These are phyloP conservation scores for Lentinula sp. DNA, from an alignment of 768 basidiomycete genomes.

Conservation along the genomic window DNA sequence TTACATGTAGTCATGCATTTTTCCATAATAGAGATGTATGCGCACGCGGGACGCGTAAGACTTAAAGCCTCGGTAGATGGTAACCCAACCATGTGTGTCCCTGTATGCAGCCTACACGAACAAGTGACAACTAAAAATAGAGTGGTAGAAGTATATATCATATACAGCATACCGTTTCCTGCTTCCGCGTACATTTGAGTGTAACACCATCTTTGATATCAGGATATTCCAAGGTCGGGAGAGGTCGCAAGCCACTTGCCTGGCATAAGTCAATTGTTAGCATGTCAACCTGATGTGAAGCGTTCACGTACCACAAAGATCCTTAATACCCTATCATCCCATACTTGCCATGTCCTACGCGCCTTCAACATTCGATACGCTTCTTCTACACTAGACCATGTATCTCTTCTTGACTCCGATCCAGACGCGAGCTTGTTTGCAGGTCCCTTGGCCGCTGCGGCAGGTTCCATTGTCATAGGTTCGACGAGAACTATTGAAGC, in stretches of 20 bases:
- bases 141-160: conserved; percentile 1
- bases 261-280: neutral
- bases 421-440: neutral
- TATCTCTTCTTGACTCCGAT: conserved; percentile 23
- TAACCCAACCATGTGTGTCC: conserved; percentile 25
- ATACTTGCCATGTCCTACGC: conserved; percentile 34
- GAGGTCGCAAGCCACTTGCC: conserved; percentile 2
- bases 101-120: conserved; percentile 34
- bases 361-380: conserved; percentile 33
- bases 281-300: neutral
- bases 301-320: conserved; percentile 30
- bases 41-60: conserved; percentile 26
- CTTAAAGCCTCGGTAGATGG: conserved; percentile 27
- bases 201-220: conserved; percentile 41
- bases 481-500: conserved; percentile 38
- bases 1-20: conserved; percentile 36
- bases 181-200: conserved; percentile 37
- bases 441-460: neutral
- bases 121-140: neutral
- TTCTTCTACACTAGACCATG: conserved; percentile 46
- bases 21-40: conserved; percentile 42
- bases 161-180: conserved; percentile 32
- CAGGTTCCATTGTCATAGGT: conserved; percentile 30
- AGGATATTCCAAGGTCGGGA: conserved; percentile 23
- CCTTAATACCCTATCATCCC: conserved; percentile 44